Conservation (phyloP, 305 asterid species). For the Fraxinus sp. region DNA sequence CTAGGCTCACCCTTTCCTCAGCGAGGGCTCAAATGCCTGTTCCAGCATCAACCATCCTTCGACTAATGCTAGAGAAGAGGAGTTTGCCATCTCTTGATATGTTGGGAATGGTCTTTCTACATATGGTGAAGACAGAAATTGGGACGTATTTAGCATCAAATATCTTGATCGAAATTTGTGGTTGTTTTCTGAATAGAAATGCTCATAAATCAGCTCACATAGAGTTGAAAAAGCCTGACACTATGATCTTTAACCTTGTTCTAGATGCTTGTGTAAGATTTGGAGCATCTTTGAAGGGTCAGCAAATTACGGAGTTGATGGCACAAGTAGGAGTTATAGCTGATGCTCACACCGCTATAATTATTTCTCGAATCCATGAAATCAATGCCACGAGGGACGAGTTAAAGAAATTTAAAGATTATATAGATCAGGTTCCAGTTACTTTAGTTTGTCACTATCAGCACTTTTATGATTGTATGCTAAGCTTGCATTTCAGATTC, state of each 20-base stretch:
- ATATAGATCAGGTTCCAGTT: slow-evolving; percentile 45
- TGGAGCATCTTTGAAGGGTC: slow-evolving; percentile 62
- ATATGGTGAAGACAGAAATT: slow-evolving; percentile 63
- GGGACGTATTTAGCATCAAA: slow-evolving; percentile 67
- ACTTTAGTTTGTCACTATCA: slow-evolving; percentile 43
- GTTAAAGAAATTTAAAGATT: slow-evolving; percentile 59
- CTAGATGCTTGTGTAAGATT: slow-evolving; percentile 78
- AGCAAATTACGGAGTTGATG: slow-evolving; percentile 72
- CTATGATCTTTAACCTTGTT: slow-evolving; percentile 67
- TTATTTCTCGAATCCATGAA: slow-evolving; percentile 64
- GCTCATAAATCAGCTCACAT: slow-evolving; percentile 35
- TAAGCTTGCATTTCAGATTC: slow-evolving; percentile 69
- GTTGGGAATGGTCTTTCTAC: slow-evolving; percentile 50
- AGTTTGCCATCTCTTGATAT: slow-evolving; percentile 50
- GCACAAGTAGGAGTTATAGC: slow-evolving; percentile 56
- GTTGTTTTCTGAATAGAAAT: slow-evolving; percentile 29
- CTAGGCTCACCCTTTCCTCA: slow-evolving; percentile 64
- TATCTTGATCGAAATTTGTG: slow-evolving; percentile 62
- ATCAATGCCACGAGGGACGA: slow-evolving; percentile 66
- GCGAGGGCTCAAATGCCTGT: slow-evolving; percentile 77
- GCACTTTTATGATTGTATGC: slow-evolving; percentile 64
- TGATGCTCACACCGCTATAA: slow-evolving; percentile 63
- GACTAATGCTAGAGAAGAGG: slow-evolving; percentile 60
- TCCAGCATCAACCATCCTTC: slow-evolving; percentile 50
- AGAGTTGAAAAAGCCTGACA: slow-evolving; percentile 50